phyloP scores from a whole-genome alignment of 495 filamentous ascomycete species.

The Penicillium mononematosum region DNA sequence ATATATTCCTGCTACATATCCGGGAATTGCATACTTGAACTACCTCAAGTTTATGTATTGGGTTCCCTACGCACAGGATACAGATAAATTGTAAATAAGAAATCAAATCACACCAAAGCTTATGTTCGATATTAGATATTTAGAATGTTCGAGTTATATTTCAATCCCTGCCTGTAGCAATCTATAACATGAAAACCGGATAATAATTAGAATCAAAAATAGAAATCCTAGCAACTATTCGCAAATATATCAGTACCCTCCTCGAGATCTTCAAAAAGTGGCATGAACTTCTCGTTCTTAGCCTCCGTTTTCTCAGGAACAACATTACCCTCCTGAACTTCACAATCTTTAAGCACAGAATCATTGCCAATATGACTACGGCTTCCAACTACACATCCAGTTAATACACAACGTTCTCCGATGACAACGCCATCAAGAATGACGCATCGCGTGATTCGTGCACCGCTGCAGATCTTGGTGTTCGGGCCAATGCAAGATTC shows the following conservation, averaged over 20 bases:
- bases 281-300: conserved; percentile 3
- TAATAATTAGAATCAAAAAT: not conserved
- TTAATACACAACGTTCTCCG: not conserved
- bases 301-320: not conserved
- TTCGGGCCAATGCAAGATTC: conserved; percentile 1
- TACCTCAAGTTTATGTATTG: conserved; percentile 15
- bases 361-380: not conserved
- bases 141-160: too few relatives aligned
- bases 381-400: not conserved
- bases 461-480: not conserved
- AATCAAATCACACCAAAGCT: too few relatives aligned
- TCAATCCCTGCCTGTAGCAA: too few relatives aligned
- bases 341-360: not conserved
- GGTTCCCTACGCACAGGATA: not conserved
- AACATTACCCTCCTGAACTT: not conserved
- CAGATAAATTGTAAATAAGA: too few relatives aligned
- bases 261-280: not conserved
- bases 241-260: not conserved
- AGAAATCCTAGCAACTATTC: not conserved
- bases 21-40: conserved; percentile 15
- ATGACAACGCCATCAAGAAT: not conserved
- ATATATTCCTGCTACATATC: conserved; percentile 19
- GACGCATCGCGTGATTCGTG: conserved; percentile 1
- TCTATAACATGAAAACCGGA: too few relatives aligned
- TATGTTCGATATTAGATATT: too few relatives aligned